These are phyloP conservation scores for Fusarium miscanthi DNA, from an alignment of 2,329 filamentous ascomycete species.

Conservation along the genomic window DNA sequence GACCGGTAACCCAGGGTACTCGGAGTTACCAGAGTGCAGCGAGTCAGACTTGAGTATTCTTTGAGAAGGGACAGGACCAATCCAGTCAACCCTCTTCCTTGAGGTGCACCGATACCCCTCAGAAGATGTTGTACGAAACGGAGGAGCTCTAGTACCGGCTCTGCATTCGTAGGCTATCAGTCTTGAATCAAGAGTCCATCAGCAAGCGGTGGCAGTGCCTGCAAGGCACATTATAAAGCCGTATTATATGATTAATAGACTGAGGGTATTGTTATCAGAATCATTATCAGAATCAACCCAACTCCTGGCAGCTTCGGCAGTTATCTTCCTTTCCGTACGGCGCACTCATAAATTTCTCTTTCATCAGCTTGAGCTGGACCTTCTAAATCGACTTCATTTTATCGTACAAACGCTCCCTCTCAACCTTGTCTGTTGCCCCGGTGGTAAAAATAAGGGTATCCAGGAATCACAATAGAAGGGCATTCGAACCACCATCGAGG, in stretches of 20 bases:
- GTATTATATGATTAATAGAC: background rate
- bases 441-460: constrained; percentile 28
- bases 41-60: constrained; percentile 10
- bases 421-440: background rate
- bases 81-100: background rate
- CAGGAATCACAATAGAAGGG: constrained; percentile 22
- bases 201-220: background rate
- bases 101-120: background rate
- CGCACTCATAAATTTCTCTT: background rate
- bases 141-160: background rate
- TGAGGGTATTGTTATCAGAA: background rate
- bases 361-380: constrained; percentile 23
- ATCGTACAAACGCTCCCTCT: constrained; percentile 9
- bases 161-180: background rate
- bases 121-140: background rate
- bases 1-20: constrained; percentile 3
- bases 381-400: constrained; percentile 11
- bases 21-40: constrained; percentile 8
- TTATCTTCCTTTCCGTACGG: background rate
- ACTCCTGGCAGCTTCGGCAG: background rate
- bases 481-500: constrained; percentile 34
- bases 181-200: background rate
- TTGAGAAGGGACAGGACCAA: background rate
- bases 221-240: background rate
- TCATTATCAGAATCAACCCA: background rate